These are phyloP conservation scores for Amaranthus palmeri DNA, from an alignment of 148 eudicot species.

Conservation along the genomic window DNA sequence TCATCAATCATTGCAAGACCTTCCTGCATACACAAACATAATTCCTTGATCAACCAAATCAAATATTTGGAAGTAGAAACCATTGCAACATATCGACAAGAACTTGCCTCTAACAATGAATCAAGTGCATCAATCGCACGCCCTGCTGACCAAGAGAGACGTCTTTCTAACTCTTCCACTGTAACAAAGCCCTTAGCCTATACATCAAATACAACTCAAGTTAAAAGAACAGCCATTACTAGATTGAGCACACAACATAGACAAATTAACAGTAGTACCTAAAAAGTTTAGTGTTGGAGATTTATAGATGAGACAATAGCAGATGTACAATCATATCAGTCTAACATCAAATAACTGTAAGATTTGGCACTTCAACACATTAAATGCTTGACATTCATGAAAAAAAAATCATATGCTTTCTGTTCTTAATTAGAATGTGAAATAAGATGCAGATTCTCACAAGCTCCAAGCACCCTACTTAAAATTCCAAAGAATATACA, in stretches of 20 bases:
- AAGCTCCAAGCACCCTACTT: background rate
- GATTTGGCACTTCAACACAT: background rate
- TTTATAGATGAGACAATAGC: background rate
- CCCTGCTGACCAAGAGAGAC: constrained; percentile 79
- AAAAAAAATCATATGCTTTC: too few relatives aligned
- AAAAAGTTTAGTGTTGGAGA: background rate
- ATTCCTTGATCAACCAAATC: constrained; percentile 2
- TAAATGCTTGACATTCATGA: background rate
- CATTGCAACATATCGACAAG: background rate
- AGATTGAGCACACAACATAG: background rate
- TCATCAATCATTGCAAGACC: constrained; percentile 99
- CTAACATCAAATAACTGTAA: background rate
- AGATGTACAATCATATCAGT: background rate
- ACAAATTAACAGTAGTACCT: background rate
- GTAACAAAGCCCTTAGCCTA: constrained; percentile 90
- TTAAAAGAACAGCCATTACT: background rate
- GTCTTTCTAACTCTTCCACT: constrained; percentile 81
- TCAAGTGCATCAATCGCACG: constrained; percentile 97
- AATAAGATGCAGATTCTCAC: too few relatives aligned
- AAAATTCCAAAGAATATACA: background rate
- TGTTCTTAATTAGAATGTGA: too few relatives aligned
- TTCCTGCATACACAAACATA: constrained; percentile 47
- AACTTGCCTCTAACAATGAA: constrained; percentile 67
- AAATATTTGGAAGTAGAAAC: background rate
- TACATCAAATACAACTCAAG: background rate